phyloP scores from a whole-genome alignment of 257 asterid species.

The Solanum pimpinellifolium region DNA sequence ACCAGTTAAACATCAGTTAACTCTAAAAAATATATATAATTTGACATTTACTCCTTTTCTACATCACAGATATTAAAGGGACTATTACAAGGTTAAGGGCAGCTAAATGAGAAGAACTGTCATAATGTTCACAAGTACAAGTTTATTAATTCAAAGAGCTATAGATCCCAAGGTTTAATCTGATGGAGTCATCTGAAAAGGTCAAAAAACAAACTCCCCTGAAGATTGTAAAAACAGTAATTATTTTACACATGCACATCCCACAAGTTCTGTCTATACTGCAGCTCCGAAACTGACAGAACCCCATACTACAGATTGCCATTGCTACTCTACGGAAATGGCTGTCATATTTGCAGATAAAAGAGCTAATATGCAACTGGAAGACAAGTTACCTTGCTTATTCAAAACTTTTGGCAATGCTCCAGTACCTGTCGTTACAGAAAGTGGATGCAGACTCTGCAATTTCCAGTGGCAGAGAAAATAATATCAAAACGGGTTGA shows the following conservation, averaged over 20 bases:
- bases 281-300: background rate
- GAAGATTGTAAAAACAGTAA: background rate
- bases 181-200: background rate
- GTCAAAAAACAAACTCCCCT: background rate
- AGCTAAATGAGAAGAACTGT: background rate
- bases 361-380: background rate
- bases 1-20: background rate
- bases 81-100: background rate
- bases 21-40: background rate
- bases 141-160: background rate
- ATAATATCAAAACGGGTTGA: background rate
- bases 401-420: background rate
- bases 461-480: background rate
- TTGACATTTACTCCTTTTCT: background rate
- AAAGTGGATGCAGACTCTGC: constrained; percentile 2
- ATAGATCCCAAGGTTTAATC: background rate
- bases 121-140: background rate
- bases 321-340: background rate
- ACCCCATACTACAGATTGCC: background rate
- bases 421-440: background rate
- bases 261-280: background rate
- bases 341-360: background rate
- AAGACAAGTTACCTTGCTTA: constrained; percentile 1
- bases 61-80: background rate
- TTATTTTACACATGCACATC: background rate